Conservation (phyloP, 805 yeast species). For the Cyberlindnera veronae region DNA sequence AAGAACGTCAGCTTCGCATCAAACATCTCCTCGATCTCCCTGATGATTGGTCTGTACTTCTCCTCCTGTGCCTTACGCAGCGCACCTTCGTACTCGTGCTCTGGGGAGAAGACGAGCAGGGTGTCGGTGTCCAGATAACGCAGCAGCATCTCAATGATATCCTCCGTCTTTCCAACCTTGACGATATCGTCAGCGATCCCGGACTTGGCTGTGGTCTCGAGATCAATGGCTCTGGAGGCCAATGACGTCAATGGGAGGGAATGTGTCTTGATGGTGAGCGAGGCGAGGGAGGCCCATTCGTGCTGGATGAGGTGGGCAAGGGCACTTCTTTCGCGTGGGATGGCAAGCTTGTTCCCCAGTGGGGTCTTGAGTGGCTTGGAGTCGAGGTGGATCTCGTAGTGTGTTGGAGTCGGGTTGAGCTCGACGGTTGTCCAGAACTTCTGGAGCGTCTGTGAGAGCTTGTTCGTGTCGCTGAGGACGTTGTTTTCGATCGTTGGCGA, state of each 20-base stretch:
- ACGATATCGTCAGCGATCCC: constrained; percentile 47
- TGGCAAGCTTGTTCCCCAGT: constrained; percentile 60
- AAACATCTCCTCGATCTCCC: constrained; percentile 59
- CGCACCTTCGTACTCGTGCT: constrained; percentile 75
- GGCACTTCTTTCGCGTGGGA: constrained; percentile 56
- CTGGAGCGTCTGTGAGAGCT: constrained; percentile 61
- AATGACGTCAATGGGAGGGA: constrained; percentile 85
- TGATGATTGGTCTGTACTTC: constrained; percentile 69
- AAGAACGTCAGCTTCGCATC: constrained; percentile 46
- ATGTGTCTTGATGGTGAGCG: constrained; percentile 67
- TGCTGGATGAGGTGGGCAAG: constrained; percentile 75
- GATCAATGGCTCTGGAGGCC: constrained; percentile 82
- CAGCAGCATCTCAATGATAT: constrained; percentile 57
- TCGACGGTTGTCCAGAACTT: constrained; percentile 82
- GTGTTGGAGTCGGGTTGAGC: constrained; percentile 28
- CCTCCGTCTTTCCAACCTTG: constrained; percentile 57
- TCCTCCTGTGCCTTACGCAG: constrained; percentile 79
- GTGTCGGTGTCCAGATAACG: constrained; percentile 95
- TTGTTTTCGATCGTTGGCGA: constrained; percentile 8
- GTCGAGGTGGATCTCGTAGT: constrained; percentile 61
- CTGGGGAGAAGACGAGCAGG: constrained; percentile 79
- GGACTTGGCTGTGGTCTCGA: constrained; percentile 39
- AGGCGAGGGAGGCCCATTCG: constrained; percentile 82
- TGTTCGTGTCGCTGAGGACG: constrained; percentile 50
- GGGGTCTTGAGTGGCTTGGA: constrained; percentile 81